Base-by-base conservation (phyloP, 257 asterid species). In the Prunella vulgaris region DNA sequence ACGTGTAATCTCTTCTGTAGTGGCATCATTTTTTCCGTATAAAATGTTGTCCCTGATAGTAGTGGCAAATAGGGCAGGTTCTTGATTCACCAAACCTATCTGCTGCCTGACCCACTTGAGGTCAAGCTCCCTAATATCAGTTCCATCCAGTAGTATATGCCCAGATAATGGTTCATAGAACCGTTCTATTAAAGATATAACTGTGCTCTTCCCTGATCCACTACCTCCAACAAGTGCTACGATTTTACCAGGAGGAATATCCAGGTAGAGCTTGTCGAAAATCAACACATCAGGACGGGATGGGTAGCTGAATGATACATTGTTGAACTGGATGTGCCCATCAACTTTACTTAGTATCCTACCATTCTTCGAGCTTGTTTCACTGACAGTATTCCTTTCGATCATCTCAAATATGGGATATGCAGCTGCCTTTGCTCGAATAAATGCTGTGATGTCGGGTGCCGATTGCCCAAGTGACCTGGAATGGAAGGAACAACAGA, bases 201-300 rank as follows among this genome's bases (percentile, higher is more conserved):
- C 90, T 0, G 97, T 94, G 87, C 99, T 91, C 84, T 94, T 94
- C 68, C 99, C 97, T 0, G 97, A 94, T 24, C 99, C 99, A 74
- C 99, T 94, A 33, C 96, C 97, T 63, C 99, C 99, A 8, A 94
- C 97, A 30, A 94, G 92, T 2, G 99, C 99, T 15, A 94, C 87
- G 28, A 91, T 84, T 79, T 89, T 94, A 6, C 99, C 99, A 0
- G 97, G 74, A 24, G 97, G 97, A 68, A 94, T 86, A 40, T 94
- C 92, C 32, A 94, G 83, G 35, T 80, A 71, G 17, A 94, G 77
- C 69, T 83, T 86, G 78, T 86, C 64, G 75, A 91, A 91, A 44
- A 94, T 89, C 81, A 76, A 5, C 13, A 85, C 90, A 58, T 91
- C 93, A 0, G 95, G 97, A 9, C 99, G 90, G 18, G 97, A 89